Conservation (phyloP, 2,329 filamentous ascomycete genomes). For the Colletotrichum spinosum region DNA sequence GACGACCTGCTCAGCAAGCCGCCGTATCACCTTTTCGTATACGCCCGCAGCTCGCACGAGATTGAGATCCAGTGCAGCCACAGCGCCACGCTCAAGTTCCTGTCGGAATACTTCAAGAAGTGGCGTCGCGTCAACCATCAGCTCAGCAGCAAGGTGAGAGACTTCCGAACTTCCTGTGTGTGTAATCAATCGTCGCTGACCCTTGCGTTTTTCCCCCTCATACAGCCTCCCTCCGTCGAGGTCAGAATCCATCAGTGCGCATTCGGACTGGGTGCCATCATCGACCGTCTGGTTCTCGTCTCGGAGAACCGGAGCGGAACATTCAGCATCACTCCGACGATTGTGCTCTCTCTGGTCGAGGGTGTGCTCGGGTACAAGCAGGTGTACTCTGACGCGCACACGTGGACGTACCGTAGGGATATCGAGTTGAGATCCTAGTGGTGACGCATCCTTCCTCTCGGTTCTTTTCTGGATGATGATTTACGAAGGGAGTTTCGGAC, state of each 20-base stretch:
- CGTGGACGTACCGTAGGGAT: slow-evolving; percentile 38
- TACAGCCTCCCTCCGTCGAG: slow-evolving; percentile 55
- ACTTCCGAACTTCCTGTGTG: neutral
- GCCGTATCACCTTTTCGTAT: slow-evolving; percentile 60
- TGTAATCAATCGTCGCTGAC: neutral
- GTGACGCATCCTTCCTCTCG: too few relatives aligned
- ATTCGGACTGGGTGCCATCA: slow-evolving; percentile 56
- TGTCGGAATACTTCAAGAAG: slow-evolving; percentile 59
- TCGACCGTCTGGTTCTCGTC: slow-evolving; percentile 56
- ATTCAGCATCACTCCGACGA: slow-evolving; percentile 54
- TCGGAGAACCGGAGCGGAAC: slow-evolving; percentile 46
- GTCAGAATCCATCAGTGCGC: slow-evolving; percentile 56
- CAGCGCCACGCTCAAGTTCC: slow-evolving; percentile 55
- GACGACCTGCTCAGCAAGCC: slow-evolving; percentile 60
- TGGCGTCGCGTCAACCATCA: slow-evolving; percentile 59
- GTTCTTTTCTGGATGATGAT: neutral
- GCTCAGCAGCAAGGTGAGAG: slow-evolving; percentile 48
- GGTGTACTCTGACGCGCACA: slow-evolving; percentile 39
- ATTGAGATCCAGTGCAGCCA: slow-evolving; percentile 62
- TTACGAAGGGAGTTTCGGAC: neutral
- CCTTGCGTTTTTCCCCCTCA: neutral
- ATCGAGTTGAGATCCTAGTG: slow-evolving; percentile 21
- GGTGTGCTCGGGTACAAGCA: slow-evolving; percentile 58
- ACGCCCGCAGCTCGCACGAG: slow-evolving; percentile 42
- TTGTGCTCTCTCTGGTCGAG: slow-evolving; percentile 59